Conservation (phyloP, 1,139 yeast species). For the Saccharomyces hybrid region DNA sequence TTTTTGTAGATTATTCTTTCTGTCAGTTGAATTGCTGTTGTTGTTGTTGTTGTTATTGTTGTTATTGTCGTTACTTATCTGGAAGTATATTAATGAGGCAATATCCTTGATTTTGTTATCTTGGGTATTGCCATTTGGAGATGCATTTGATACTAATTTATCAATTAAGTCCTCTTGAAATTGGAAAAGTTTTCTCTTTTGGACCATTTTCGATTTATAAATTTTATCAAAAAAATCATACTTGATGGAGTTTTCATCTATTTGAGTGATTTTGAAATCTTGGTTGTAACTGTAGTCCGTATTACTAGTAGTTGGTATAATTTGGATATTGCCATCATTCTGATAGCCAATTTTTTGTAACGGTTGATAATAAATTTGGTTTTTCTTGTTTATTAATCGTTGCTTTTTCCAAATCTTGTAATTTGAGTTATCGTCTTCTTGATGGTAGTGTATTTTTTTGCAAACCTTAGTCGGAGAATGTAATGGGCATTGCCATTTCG, state of each 20-base stretch:
- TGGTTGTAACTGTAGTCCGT: slow-evolving; percentile 34
- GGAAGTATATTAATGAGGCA: slow-evolving; percentile 22
- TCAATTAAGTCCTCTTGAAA: slow-evolving; percentile 26
- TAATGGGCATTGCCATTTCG: slow-evolving; percentile 90
- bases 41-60: slow-evolving; percentile 9
- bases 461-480: slow-evolving; percentile 40
- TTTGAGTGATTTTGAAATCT: slow-evolving; percentile 18
- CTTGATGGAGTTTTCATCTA: slow-evolving; percentile 63
- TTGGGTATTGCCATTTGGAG: slow-evolving; percentile 3
- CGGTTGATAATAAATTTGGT: slow-evolving; percentile 48
- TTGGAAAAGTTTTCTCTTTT: slow-evolving; percentile 20
- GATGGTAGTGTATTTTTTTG: not conserved
- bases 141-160: slow-evolving; percentile 14
- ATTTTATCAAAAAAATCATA: slow-evolving; percentile 62
- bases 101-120: slow-evolving; percentile 11
- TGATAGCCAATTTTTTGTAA: slow-evolving; percentile 51
- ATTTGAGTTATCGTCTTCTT: slow-evolving; percentile 37
- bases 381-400: slow-evolving; percentile 42
- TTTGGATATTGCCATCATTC: slow-evolving; percentile 64
- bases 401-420: slow-evolving; percentile 10
- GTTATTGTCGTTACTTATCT: slow-evolving; percentile 9
- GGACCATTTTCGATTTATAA: slow-evolving; percentile 27
- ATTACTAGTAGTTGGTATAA: slow-evolving; percentile 34
- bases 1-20: slow-evolving; percentile 20
- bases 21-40: slow-evolving; percentile 2